These are phyloP conservation scores for Xylaria palmicola DNA, from an alignment of 495 filamentous ascomycete genomes.

Conservation along the genomic window DNA sequence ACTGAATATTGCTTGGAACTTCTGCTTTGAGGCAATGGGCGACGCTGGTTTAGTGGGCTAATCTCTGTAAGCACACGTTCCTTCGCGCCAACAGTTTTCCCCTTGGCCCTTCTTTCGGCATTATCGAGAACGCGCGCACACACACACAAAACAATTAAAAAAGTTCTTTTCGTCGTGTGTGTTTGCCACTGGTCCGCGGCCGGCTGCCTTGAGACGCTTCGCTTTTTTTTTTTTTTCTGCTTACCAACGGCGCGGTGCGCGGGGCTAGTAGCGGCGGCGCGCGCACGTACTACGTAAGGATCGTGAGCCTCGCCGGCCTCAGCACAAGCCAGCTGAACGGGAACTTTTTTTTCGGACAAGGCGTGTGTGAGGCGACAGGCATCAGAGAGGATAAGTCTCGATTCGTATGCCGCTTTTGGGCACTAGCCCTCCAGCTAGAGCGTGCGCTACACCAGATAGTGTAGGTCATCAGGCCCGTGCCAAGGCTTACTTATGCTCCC, in stretches of 20 bases:
- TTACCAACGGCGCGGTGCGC: too few relatives aligned
- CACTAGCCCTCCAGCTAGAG: neutral
- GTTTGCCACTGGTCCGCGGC: too few relatives aligned
- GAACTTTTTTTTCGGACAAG: neutral
- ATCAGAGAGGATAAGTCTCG: neutral
- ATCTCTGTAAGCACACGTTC: constrained; percentile 11
- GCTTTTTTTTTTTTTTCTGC: too few relatives aligned
- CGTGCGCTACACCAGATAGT: neutral
- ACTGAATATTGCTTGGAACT: neutral
- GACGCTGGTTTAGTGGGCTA: constrained; percentile 2
- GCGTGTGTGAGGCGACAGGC: constrained; percentile 7
- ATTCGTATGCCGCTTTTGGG: neutral
- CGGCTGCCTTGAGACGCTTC: too few relatives aligned
- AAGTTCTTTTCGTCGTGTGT: too few relatives aligned
- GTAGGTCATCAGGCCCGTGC: neutral
- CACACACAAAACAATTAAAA: too few relatives aligned
- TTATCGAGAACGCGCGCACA: too few relatives aligned
- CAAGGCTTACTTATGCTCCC: constrained; percentile 2
- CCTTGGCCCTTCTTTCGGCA: neutral
- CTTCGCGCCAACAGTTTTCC: constrained; percentile 4
- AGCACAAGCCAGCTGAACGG: neutral
- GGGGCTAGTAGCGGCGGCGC: too few relatives aligned
- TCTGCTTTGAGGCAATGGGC: neutral
- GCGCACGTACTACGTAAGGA: neutral
- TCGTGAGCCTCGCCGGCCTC: constrained; percentile 6